Evolutionary conservation across 345 rosid species (phyloP).

Genomic region (Euphorbia pulcherrima): DNA sequence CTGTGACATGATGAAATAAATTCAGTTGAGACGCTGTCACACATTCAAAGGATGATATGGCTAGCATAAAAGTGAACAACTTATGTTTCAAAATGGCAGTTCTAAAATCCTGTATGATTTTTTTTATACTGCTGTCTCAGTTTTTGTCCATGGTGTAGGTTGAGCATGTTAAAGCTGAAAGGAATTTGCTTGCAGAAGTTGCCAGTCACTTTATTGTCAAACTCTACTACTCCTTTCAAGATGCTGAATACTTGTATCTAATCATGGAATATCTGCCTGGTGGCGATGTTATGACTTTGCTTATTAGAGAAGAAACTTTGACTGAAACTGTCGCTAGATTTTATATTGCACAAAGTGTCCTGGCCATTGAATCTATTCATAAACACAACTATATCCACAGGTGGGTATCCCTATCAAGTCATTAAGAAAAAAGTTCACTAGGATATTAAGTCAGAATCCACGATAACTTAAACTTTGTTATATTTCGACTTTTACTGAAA

Average conservation of each 20-base stretch:
- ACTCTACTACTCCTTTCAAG: constrained; percentile 89
- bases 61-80: not conserved
- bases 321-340: constrained; percentile 89
- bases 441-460: constrained; percentile 2
- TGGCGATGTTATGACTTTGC: constrained; percentile 91
- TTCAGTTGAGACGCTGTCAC: not conserved
- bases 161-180: constrained; percentile 89
- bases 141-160: constrained; percentile 40
- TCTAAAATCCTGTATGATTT: constrained; percentile 2
- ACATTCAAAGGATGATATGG: not conserved
- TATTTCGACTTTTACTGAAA: constrained; percentile 8
- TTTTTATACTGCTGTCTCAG: constrained; percentile 11
- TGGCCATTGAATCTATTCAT: constrained; percentile 94
- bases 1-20: not conserved
- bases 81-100: not conserved
- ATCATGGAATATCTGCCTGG: constrained; percentile 96
- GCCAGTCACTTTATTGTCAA: constrained; percentile 86
- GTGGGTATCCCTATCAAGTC: constrained; percentile 32
- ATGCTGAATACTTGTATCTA: constrained; percentile 68
- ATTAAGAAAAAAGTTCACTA: not conserved
- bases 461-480: constrained; percentile 7
- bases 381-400: constrained; percentile 86
- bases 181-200: constrained; percentile 96
- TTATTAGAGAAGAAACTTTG: constrained; percentile 90
- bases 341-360: constrained; percentile 80